Evolutionary conservation across 2,329 filamentous ascomycete species (phyloP).

Genomic region (Ophiostoma ulmi): DNA sequence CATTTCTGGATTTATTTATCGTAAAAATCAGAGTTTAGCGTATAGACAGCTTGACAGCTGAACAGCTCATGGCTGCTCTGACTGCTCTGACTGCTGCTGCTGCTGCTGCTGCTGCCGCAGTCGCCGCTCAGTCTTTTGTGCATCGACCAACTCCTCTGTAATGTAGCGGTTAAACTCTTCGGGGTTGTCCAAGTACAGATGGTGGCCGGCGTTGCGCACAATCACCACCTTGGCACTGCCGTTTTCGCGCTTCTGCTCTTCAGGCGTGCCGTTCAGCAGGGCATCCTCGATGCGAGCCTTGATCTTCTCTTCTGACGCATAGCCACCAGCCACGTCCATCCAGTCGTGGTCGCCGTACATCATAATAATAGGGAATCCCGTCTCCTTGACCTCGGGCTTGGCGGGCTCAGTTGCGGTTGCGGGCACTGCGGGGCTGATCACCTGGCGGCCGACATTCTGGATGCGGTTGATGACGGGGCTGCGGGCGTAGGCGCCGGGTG

Average conservation of each 20-base stretch:
- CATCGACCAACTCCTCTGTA: constrained; percentile 50
- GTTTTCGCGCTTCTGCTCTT: constrained; percentile 67
- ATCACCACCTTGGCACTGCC: constrained; percentile 78
- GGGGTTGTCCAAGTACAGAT: constrained; percentile 56
- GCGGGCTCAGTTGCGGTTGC: constrained; percentile 29
- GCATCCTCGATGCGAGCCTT: constrained; percentile 59
- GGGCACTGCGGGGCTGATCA: constrained; percentile 35
- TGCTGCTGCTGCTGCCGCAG: constrained; percentile 20
- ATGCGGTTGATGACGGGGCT: constrained; percentile 83
- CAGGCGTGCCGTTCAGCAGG: constrained; percentile 56
- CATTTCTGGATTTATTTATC: constrained; percentile 4
- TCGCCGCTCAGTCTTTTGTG: constrained; percentile 32
- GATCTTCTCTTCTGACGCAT: constrained; percentile 73
- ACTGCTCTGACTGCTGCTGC: constrained; percentile 1
- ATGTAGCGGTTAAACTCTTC: constrained; percentile 53
- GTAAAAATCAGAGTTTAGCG: not conserved
- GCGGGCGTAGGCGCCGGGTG: constrained; percentile 86
- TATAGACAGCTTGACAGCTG: too few relatives aligned
- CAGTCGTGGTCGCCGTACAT: constrained; percentile 98
- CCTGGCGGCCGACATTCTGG: constrained; percentile 76
- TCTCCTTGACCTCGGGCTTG: constrained; percentile 42
- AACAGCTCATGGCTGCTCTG: not conserved
- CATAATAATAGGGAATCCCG: constrained; percentile 75
- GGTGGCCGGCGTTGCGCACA: constrained; percentile 58
- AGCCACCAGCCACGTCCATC: constrained; percentile 92